phyloP scores from a whole-genome alignment of 495 filamentous ascomycete genomes.

The Oleoguttula mirabilis region DNA sequence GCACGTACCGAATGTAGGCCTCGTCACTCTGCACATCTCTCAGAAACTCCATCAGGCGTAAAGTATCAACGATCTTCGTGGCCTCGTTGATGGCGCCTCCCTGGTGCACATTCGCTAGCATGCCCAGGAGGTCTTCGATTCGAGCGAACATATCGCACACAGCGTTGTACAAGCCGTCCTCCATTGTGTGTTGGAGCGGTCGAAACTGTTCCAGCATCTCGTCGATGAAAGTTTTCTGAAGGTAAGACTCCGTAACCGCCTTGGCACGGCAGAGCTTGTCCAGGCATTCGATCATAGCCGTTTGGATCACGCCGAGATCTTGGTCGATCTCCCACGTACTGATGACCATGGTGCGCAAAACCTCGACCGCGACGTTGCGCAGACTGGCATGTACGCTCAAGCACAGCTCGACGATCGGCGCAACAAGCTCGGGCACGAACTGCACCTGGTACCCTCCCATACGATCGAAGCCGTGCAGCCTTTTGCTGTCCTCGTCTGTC shows the following conservation, averaged over 20 bases:
- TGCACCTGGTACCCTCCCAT: slow-evolving; percentile 97
- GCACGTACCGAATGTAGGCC: slow-evolving; percentile 93
- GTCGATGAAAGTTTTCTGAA: slow-evolving; percentile 82
- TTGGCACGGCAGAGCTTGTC: slow-evolving; percentile 86
- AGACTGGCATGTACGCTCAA: slow-evolving; percentile 90
- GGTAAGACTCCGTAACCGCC: slow-evolving; percentile 71
- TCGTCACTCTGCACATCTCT: slow-evolving; percentile 95
- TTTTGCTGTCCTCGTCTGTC: slow-evolving; percentile 59
- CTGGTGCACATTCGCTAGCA: slow-evolving; percentile 82
- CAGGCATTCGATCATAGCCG: slow-evolving; percentile 91
- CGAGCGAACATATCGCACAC: slow-evolving; percentile 68
- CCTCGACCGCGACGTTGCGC: slow-evolving; percentile 77
- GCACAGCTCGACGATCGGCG: slow-evolving; percentile 85
- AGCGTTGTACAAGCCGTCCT: slow-evolving; percentile 65
- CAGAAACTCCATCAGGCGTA: slow-evolving; percentile 91
- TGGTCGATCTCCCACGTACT: slow-evolving; percentile 97
- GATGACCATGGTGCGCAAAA: slow-evolving; percentile 93
- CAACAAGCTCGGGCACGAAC: slow-evolving; percentile 85
- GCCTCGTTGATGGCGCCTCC: slow-evolving; percentile 46
- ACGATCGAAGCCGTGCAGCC: slow-evolving; percentile 63
- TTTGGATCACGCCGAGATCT: slow-evolving; percentile 82
- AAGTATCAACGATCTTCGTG: slow-evolving; percentile 66
- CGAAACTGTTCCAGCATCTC: slow-evolving; percentile 78
- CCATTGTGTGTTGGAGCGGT: slow-evolving; percentile 47
- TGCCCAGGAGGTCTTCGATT: slow-evolving; percentile 80